Base-by-base conservation (phyloP, 2,329 filamentous ascomycete genomes). In the Penicillium sp. region DNA sequence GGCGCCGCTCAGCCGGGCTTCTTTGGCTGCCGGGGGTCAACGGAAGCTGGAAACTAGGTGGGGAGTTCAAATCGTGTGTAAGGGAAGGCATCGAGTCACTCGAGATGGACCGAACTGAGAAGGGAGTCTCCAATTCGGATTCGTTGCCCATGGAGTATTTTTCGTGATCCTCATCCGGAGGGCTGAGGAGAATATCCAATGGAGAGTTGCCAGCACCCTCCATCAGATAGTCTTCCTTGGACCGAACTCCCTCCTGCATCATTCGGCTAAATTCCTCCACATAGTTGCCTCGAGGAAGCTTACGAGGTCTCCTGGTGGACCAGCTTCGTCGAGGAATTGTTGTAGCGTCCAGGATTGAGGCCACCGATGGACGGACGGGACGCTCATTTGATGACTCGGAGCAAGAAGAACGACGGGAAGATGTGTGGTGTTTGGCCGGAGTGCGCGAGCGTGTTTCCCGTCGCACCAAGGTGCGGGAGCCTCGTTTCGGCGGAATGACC, bases 1-100 rank as follows among this genome's bases (percentile, higher is more conserved):
- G 71, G 54, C 73, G 77, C 55, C 77, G 65, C 31, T 75, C 72
- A 1, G 62, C 64, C 1, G 65, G 53, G 41, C 67, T 71, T 53
- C 66, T 66, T 28, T 70, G 75, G 47, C 73, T 69, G 18, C 55
- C 67, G 34, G 71, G 73, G 15, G 70, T 74, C n/a, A 74, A 70
- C 1, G 76, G 79, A 13, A 70, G 65, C 26, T 71, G 71, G 44
- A 72, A 72, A 53, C 74, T 72, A 4, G 69, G 64, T 0, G 79
- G 82, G 2, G 76, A 76, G n/a, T 77, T 74, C 49, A 80, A 73
- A 42, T 74, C 73, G 39, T 76, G 75, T 3, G 76, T 77, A 13
- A 84, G 72, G 2, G 80, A 82, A 1, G 81, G 79, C 48, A 83
- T 73, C 0, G 82, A 85, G n/a, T 83, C 81, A 59, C 75, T 79